Evolutionary conservation across 1,284 basidiomycete genomes (phyloP).

Genomic region (Termitomyces sp.): DNA sequence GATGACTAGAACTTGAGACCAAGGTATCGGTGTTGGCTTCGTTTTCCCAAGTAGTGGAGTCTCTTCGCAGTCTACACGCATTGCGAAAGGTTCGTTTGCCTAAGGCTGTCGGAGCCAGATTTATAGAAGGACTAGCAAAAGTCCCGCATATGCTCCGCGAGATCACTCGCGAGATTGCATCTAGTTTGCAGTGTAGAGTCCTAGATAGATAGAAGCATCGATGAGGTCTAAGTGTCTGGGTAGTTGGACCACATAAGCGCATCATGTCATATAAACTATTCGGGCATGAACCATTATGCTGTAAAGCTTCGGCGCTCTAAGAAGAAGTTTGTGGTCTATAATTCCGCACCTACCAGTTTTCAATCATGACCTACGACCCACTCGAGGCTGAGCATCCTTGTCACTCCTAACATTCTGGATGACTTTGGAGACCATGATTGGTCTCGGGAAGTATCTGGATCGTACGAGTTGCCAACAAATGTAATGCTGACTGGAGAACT

Average conservation of each 20-base stretch:
- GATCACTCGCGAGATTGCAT: background rate
- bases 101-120: background rate
- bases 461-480: too few species aligned
- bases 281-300: background rate
- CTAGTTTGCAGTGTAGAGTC: background rate
- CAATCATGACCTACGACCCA: background rate
- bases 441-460: background rate
- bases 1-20: constrained; percentile 18
- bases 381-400: background rate
- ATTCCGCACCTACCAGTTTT: background rate
- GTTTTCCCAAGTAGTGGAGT: constrained; percentile 9
- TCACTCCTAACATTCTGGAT: background rate
- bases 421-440: background rate
- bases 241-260: background rate
- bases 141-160: background rate
- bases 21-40: constrained; percentile 14
- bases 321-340: too few species aligned
- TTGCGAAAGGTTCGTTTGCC: background rate
- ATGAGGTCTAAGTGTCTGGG: background rate
- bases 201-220: background rate
- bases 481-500: too few species aligned
- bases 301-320: background rate
- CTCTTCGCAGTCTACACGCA: constrained; percentile 4
- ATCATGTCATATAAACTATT: background rate
- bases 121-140: background rate